phyloP scores from a whole-genome alignment of 75 land plant species.

The Pinus albicaulis region DNA sequence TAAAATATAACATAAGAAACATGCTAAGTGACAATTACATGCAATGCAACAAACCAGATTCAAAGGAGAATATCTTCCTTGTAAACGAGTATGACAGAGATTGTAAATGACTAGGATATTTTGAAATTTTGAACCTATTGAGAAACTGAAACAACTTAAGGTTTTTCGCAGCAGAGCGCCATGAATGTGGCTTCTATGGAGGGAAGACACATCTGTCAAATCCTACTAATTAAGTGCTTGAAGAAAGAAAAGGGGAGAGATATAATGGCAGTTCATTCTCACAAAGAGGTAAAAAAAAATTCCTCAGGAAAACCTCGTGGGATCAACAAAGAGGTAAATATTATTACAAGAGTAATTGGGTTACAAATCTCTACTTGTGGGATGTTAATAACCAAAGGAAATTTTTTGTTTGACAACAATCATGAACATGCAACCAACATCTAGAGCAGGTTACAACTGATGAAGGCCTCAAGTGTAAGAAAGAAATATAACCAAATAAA shows the following conservation, averaged over 20 bases:
- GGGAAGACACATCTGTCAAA: background rate
- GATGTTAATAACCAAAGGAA: background rate
- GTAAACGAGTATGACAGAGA: background rate
- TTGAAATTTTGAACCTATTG: background rate
- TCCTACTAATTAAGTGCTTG: background rate
- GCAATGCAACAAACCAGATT: background rate
- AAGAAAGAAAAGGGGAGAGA: background rate
- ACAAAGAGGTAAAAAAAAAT: no score
- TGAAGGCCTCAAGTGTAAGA: background rate
- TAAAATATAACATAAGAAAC: conserved; percentile 1
- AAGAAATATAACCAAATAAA: background rate
- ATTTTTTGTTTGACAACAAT: background rate
- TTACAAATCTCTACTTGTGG: background rate
- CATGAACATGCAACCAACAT: no score
- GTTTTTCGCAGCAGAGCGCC: background rate
- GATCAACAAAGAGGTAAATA: background rate
- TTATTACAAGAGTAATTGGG: background rate
- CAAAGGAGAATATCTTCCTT: background rate
- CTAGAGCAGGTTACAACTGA: background rate
- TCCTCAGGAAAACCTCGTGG: no score
- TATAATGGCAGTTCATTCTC: background rate
- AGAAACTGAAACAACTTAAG: background rate
- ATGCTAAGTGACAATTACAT: background rate
- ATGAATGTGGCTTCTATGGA: background rate
- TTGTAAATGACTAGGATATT: background rate